Base-by-base conservation (phyloP, 441 rosid species). In the Euphorbia corollata region DNA sequence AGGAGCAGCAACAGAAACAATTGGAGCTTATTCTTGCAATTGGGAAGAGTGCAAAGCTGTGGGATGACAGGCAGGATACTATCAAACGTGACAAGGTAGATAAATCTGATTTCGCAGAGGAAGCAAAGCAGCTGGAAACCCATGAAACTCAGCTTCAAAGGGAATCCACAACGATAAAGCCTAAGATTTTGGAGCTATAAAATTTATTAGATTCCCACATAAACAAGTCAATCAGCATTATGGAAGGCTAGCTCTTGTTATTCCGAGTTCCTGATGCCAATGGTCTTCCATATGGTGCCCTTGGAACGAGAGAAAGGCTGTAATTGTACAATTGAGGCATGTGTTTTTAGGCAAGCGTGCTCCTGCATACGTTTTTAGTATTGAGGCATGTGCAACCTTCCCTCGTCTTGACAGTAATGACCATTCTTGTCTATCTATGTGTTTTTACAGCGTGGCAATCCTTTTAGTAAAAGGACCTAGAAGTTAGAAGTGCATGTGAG, bases 1-100 rank as follows among this genome's bases (percentile, higher is more conserved):
- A 93, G 99, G 96, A 91, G 61, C 99, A 91, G 67, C 97, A 93
- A 65, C 79, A 80, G 71, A 91, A 89, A 74, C 99, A 93, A 71
- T 89, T 93, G 5, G 96, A 87, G 64, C 81, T 91, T 58, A 84
- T 93, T 76, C 88, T 91, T 69, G 91, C 89, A 41, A 78, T 93
- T 38, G 88, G 82, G n/a, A 91, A 85, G 79, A 78, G 73, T 45
- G 83, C 81, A 39, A 89, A 85, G 71, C 71, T 89, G 68, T 82
- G 78, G 76, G 90, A 86, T 27, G 82, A 77, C 79, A 68, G 57
- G 70, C 78, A 62, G 67, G 72, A 34, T 12, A 64, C 75, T 55
- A 64, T 15, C 55, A 74, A 73, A 70, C 74, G 72, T 68, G 75
- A 74, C 27, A 47, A 24, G 30, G 63, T 60, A 41, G 70, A 79